phyloP scores from a whole-genome alignment of 2,329 filamentous ascomycete species.

The Sclerotinia subarctica region DNA sequence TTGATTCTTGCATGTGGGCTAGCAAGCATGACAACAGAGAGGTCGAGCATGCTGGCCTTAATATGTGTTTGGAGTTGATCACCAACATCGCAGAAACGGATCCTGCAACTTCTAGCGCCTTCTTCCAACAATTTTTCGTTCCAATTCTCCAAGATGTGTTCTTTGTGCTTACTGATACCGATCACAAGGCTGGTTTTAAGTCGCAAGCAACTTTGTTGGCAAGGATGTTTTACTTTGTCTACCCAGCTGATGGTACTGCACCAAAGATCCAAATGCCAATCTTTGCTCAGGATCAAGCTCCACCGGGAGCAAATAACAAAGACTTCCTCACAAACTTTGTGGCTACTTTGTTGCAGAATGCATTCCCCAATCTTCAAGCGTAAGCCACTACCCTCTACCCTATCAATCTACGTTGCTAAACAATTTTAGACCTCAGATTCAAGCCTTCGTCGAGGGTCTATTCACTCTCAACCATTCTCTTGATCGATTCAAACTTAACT shows the following conservation, averaged over 20 bases:
- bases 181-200: conserved; percentile 99
- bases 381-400: conserved; percentile 48
- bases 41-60: conserved; percentile 91
- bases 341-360: conserved; percentile 76
- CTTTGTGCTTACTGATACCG: conserved; percentile 94
- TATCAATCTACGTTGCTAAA: conserved; percentile 40
- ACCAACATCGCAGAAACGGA: conserved; percentile 96
- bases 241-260: conserved; percentile 61
- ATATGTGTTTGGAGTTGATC: conserved; percentile 97
- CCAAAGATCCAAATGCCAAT: conserved; percentile 92
- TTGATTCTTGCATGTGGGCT: conserved; percentile 99
- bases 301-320: conserved; percentile 78
- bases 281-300: conserved; percentile 80
- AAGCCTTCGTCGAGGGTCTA: conserved; percentile 82
- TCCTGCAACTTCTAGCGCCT: conserved; percentile 78
- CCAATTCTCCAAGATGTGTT: conserved; percentile 96
- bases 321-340: conserved; percentile 91
- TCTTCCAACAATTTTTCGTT: conserved; percentile 98
- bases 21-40: conserved; percentile 99
- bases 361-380: conserved; percentile 90
- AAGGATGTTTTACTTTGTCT: conserved; percentile 95
- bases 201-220: conserved; percentile 91
- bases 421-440: conserved; percentile 70
- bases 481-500: conserved; percentile 90
- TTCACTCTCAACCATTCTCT: conserved; percentile 87